Percentiles rank a stretch among this genome's conserved stretches.
Evolutionary conservation across 2,329 filamentous ascomycete species (phyloP).

Genomic region (Thelonectria blattea): DNA sequence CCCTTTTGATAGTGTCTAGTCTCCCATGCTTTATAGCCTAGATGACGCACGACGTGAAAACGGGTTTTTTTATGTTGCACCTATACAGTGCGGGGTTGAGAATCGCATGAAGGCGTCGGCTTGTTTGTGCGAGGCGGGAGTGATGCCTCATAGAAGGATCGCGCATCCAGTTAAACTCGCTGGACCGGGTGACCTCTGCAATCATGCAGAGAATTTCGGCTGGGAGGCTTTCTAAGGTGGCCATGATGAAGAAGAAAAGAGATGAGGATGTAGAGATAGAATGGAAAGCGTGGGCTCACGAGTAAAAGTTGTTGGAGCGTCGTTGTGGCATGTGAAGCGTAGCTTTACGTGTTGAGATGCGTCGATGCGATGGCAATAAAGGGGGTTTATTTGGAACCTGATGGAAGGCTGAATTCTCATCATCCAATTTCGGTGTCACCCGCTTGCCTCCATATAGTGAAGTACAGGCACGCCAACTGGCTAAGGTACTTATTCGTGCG

Average conservation of each 20-base stretch:
- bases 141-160: slow-evolving; percentile 6
- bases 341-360: too few relatives aligned
- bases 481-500: too few relatives aligned
- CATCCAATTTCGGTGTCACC: too few relatives aligned
- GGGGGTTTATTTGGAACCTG: too few relatives aligned
- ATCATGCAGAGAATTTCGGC: slow-evolving; percentile 8
- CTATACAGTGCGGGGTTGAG: slow-evolving; percentile 14
- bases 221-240: slow-evolving; percentile 3
- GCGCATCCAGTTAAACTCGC: background rate
- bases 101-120: slow-evolving; percentile 11
- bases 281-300: too few relatives aligned
- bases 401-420: too few relatives aligned
- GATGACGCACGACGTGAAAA: slow-evolving; percentile 8
- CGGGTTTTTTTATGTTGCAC: slow-evolving; percentile 1
- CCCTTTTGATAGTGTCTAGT: slow-evolving; percentile 18
- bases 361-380: too few relatives aligned
- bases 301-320: too few relatives aligned
- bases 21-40: slow-evolving; percentile 15
- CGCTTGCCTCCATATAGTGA: too few relatives aligned
- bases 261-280: background rate
- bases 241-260: slow-evolving; percentile 1
- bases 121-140: slow-evolving; percentile 18
- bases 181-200: slow-evolving; percentile 1
- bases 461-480: too few relatives aligned
- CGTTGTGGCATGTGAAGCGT: too few relatives aligned